Evolutionary conservation across 495 filamentous ascomycete species (phyloP).

Genomic region (Aspergillus egyptiacus): DNA sequence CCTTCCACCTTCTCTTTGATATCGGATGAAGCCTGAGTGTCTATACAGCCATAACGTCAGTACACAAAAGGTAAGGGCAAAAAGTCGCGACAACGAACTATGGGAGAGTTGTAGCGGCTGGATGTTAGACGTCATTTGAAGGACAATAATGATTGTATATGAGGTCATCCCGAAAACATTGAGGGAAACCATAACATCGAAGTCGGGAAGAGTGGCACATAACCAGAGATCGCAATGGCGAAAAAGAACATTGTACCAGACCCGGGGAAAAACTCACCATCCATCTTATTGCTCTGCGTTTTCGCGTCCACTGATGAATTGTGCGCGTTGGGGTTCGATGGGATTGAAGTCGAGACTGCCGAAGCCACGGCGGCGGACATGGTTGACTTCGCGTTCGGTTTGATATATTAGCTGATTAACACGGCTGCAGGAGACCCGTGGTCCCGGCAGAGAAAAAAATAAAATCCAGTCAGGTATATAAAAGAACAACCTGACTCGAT

Average conservation of each 20-base stretch:
- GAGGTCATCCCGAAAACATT: conserved; percentile 43
- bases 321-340: conserved; percentile 25
- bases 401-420: conserved; percentile 14
- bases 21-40: conserved; percentile 39
- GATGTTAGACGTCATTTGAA: conserved; percentile 17
- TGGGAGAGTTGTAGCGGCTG: conserved; percentile 19
- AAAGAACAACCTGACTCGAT: conserved; percentile 12
- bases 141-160: conserved; percentile 31
- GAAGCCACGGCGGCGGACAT: conserved; percentile 48
- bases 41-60: conserved; percentile 29
- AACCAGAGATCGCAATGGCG: conserved; percentile 24
- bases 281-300: conserved; percentile 37
- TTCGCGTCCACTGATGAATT: conserved; percentile 47
- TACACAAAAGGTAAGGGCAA: conserved; percentile 19
- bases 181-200: conserved; percentile 23
- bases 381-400: conserved; percentile 8
- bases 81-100: conserved; percentile 6
- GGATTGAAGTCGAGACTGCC: conserved; percentile 31
- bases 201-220: conserved; percentile 30
- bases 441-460: conserved; percentile 12
- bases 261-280: conserved; percentile 32
- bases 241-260: conserved; percentile 13
- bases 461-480: conserved; percentile 9
- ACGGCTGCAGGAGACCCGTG: conserved; percentile 17
- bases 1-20: conserved; percentile 38